phyloP scores from a whole-genome alignment of 2,329 filamentous ascomycete genomes.

The Paecilomyces variotii region DNA sequence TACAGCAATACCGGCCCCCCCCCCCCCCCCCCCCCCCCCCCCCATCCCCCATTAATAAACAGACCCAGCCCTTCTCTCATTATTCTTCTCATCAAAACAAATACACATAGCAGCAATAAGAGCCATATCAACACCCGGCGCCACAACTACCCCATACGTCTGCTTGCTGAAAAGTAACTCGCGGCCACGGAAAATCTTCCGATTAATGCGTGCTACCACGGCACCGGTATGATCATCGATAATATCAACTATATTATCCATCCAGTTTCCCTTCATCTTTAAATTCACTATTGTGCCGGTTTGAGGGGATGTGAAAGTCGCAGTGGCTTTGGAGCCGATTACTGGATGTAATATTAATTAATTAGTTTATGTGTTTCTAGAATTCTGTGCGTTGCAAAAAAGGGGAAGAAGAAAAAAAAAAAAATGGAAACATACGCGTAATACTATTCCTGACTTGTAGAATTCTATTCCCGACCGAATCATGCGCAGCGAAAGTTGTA shows the following conservation, averaged over 20 bases:
- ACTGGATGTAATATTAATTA: not conserved
- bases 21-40: too few relatives aligned
- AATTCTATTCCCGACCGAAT: not conserved
- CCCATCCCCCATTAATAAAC: too few relatives aligned
- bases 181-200: not conserved
- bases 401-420: not conserved
- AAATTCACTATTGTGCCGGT: not conserved
- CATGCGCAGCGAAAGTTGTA: not conserved
- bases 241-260: not conserved
- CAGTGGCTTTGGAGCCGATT: not conserved
- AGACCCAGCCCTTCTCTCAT: too few relatives aligned
- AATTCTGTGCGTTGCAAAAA: too few relatives aligned
- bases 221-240: not conserved
- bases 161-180: slow-evolving; percentile 42
- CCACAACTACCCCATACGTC: slow-evolving; percentile 57
- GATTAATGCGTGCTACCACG: not conserved
- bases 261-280: not conserved
- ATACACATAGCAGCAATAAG: slow-evolving; percentile 61
- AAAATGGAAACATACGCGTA: not conserved
- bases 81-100: slow-evolving; percentile 59
- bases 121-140: slow-evolving; percentile 59
- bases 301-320: not conserved
- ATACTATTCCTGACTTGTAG: not conserved
- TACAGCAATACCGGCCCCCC: too few relatives aligned
- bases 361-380: not conserved